Conservation (phyloP, 495 filamentous ascomycete species). For the Aspergillus diversus region DNA sequence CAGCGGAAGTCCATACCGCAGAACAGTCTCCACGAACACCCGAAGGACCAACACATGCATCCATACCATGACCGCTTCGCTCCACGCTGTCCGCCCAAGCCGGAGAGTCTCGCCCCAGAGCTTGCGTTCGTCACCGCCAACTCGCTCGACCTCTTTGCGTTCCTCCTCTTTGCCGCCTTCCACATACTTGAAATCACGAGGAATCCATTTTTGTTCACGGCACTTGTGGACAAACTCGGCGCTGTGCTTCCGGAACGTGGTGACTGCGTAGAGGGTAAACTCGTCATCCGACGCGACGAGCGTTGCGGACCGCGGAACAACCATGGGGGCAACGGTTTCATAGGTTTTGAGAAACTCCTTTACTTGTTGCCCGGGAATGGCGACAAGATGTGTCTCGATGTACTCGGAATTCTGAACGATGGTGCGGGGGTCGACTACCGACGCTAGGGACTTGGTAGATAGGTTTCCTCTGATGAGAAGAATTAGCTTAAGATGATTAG, state of each 20-base stretch:
- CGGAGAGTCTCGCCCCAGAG: slow-evolving; percentile 89
- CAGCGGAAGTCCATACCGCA: slow-evolving; percentile 89
- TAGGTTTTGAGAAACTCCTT: slow-evolving; percentile 91
- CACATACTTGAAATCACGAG: slow-evolving; percentile 89
- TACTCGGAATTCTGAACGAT: slow-evolving; percentile 92
- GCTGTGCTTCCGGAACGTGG: slow-evolving; percentile 88
- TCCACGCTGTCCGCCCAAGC: slow-evolving; percentile 84
- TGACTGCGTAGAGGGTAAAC: slow-evolving; percentile 85
- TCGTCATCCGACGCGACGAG: slow-evolving; percentile 82
- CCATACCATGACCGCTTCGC: slow-evolving; percentile 94
- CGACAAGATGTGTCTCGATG: slow-evolving; percentile 91
- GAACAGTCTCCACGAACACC: slow-evolving; percentile 95
- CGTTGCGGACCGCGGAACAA: slow-evolving; percentile 85
- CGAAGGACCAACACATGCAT: slow-evolving; percentile 86
- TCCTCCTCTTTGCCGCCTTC: slow-evolving; percentile 89
- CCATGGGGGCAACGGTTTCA: slow-evolving; percentile 81
- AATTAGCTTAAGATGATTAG: slow-evolving; percentile 22
- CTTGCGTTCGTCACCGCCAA: slow-evolving; percentile 80
- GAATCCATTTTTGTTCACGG: slow-evolving; percentile 89
- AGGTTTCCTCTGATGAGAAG: slow-evolving; percentile 75
- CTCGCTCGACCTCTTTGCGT: slow-evolving; percentile 76
- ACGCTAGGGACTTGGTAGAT: slow-evolving; percentile 87
- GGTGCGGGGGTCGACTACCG: slow-evolving; percentile 75
- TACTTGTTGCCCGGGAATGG: slow-evolving; percentile 72
- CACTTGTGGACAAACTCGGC: slow-evolving; percentile 86